Evolutionary conservation across 2,329 filamentous ascomycete species (phyloP).

Genomic region (Pseudocercospora cruenta): DNA sequence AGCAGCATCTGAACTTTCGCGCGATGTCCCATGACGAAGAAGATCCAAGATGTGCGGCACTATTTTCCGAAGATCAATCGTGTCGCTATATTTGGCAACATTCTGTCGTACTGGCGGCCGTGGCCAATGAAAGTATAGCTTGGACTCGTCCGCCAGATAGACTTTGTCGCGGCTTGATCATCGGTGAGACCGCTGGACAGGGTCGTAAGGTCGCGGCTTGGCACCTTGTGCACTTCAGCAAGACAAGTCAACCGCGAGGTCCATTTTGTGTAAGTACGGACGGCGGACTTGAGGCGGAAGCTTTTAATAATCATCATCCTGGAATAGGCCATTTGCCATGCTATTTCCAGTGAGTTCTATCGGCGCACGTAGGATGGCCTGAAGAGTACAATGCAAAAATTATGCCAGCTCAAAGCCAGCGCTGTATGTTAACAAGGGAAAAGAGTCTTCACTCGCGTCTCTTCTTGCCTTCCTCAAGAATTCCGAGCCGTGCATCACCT

Average conservation of each 20-base stretch:
- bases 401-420: not conserved
- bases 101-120: not conserved
- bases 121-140: not conserved
- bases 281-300: not conserved
- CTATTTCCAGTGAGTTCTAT: not conserved
- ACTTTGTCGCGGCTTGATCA: not conserved
- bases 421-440: not conserved
- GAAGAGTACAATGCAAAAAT: not conserved
- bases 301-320: slow-evolving; percentile 7
- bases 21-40: not conserved
- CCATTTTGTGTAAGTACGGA: not conserved
- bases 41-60: not conserved
- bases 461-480: slow-evolving; percentile 97
- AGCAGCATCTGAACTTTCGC: not conserved
- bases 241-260: not conserved
- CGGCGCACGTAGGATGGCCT: not conserved
- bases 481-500: slow-evolving; percentile 79
- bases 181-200: not conserved
- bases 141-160: not conserved
- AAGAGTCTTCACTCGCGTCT: slow-evolving; percentile 74
- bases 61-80: slow-evolving; percentile 4
- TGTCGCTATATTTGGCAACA: slow-evolving; percentile 2
- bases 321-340: not conserved
- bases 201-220: not conserved
- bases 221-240: not conserved